Base-by-base conservation (phyloP, 345 rosid species). In the Psidium friedrichsthalianum region DNA sequence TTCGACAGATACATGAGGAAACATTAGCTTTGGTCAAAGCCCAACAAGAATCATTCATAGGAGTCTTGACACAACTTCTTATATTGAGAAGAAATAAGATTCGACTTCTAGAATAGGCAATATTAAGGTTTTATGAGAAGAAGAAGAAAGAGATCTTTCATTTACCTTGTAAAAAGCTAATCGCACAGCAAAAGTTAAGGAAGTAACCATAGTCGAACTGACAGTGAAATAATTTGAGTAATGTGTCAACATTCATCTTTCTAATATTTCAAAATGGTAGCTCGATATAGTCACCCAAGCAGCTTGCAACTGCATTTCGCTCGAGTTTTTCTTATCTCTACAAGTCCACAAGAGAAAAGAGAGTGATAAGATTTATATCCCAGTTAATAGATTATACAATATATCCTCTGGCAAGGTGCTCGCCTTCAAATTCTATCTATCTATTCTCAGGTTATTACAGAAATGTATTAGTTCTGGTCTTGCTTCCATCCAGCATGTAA, bases 381-480 rank as follows among this genome's bases (percentile, higher is more conserved):
- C 47, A 6, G 36, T 22, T 16, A 14, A 27, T 36, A 18, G 36
- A 76, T 25, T 25, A 76, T n/a, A 11, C 51, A 29, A 40, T 24
- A 22, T 40, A 76, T 76, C 24, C 22, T 55, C 24, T 18, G 1
- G 24, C 56, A 18, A 55, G 24, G 24, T 24, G 16, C 22, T 20
- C 9, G 3, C 36, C 22, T 74, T 11, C 36, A 55, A 55, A 82
- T 84, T 83, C 88, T 86, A 96, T 86, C 92, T 94, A 85, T 94
- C 95, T 64, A 97, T 94, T 87, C 96, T 93, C 74, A 94, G 94
- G 85, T 94, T 93, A 86, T 93, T 91, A 90, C 95, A 94, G 76
- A 96, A 96, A 91, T 95, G 94, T 84, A 95, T 94, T 49, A 97
- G 96, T 87, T 97, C 98, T 16, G 98, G 99, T 74, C 98, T 94